Conservation (phyloP, 2,329 filamentous ascomycete genomes). For the Claviceps arundinis region DNA sequence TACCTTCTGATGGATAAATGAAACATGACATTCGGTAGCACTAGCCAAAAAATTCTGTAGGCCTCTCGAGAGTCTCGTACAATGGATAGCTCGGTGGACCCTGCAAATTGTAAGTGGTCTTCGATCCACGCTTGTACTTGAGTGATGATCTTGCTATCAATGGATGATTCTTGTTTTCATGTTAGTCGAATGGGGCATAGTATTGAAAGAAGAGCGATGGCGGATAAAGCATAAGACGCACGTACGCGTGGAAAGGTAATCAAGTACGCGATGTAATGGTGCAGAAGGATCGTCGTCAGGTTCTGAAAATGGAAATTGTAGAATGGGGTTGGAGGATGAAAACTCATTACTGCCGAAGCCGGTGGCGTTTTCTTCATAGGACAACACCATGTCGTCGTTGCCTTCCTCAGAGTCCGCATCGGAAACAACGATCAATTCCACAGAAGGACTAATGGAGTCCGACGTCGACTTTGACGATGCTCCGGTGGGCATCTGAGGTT, state of each 20-base stretch:
- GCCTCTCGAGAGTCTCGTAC: constrained; percentile 30
- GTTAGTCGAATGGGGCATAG: neutral
- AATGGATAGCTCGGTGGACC: constrained; percentile 17
- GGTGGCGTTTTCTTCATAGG: constrained; percentile 19
- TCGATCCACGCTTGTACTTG: constrained; percentile 38
- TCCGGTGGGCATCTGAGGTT: neutral
- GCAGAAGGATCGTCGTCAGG: constrained; percentile 17
- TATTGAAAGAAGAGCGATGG: neutral
- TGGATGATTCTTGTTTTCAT: constrained; percentile 21
- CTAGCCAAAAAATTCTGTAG: constrained; percentile 37
- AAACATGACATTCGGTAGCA: constrained; percentile 35
- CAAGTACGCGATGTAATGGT: constrained; percentile 22
- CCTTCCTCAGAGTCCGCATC: constrained; percentile 15
- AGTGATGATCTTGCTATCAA: constrained; percentile 31
- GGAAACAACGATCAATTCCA: constrained; percentile 27
- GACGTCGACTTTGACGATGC: constrained; percentile 14
- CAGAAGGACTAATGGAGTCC: constrained; percentile 29
- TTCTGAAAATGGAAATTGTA: constrained; percentile 32
- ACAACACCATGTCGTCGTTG: constrained; percentile 18
- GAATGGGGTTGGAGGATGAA: constrained; percentile 26
- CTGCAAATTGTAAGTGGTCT: constrained; percentile 30
- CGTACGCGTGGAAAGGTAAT: constrained; percentile 23
- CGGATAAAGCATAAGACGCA: neutral
- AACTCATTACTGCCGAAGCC: constrained; percentile 11
- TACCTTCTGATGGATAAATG: constrained; percentile 26